Conservation (phyloP, 1,284 basidiomycete genomes). For the Phenoliferia sp. region DNA sequence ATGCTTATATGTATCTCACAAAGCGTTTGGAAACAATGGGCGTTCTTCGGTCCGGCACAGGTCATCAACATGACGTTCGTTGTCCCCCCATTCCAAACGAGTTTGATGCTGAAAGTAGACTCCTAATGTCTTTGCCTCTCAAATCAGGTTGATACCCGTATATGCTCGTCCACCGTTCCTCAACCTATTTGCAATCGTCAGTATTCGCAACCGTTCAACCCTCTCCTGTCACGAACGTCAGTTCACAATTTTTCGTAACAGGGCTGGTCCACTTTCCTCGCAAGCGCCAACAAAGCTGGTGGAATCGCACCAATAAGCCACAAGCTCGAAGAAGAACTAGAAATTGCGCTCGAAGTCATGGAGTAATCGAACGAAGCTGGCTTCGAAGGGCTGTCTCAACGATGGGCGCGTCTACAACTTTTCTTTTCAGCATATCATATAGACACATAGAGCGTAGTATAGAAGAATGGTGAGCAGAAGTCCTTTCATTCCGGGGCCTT, state of each 20-base stretch:
- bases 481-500: no score
- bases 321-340: not conserved
- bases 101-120: not conserved
- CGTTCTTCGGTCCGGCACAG: conserved; percentile 33
- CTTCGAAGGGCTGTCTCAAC: no score
- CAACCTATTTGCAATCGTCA: conserved; percentile 32
- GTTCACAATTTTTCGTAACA: no score
- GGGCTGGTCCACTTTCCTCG: conserved; percentile 17
- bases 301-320: not conserved
- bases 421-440: not conserved
- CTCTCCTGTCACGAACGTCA: no score
- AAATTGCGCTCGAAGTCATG: conserved; percentile 1
- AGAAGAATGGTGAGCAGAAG: no score
- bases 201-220: no score
- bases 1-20: conserved; percentile 4
- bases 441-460: not conserved
- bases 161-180: conserved; percentile 37
- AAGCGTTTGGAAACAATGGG: conserved; percentile 24
- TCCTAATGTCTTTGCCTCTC: no score
- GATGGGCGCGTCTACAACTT: not conserved
- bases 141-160: conserved; percentile 26
- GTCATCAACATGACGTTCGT: conserved; percentile 34
- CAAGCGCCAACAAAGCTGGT: conserved; percentile 1
- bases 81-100: not conserved
- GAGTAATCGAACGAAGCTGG: not conserved